These are phyloP conservation scores for Cucumis hystrix DNA, from an alignment of 306 rosid species.

Conservation along the genomic window DNA sequence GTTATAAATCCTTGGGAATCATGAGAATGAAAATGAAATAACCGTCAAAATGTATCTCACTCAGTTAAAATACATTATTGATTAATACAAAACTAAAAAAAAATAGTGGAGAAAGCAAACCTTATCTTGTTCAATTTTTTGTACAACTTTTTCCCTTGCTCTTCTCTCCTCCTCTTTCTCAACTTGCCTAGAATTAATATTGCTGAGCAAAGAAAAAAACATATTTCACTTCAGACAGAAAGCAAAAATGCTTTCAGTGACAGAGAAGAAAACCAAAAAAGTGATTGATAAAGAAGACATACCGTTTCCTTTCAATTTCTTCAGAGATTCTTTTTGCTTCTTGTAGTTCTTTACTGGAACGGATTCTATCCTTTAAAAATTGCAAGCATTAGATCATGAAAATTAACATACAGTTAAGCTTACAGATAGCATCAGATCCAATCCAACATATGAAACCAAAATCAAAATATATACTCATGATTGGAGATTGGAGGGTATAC, in stretches of 20 bases:
- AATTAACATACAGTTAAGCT: not conserved
- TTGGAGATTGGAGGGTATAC: not conserved
- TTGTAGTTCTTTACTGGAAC: constrained; percentile 39
- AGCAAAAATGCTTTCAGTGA: not conserved
- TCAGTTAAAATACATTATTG: not conserved
- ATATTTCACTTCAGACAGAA: not conserved
- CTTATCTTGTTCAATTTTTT: constrained; percentile 75
- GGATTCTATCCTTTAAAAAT: constrained; percentile 53
- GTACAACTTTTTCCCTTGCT: constrained; percentile 43
- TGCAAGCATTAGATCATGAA: constrained; percentile 1
- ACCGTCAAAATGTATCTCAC: not conserved
- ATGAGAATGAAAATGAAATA: not conserved
- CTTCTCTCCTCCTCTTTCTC: constrained; percentile 69
- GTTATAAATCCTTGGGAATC: not conserved
- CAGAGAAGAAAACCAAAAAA: not conserved
- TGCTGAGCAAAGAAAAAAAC: constrained; percentile 20
- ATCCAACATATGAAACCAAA: not conserved
- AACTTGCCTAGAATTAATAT: constrained; percentile 27
- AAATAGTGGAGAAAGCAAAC: constrained; percentile 17
- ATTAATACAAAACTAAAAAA: not conserved
- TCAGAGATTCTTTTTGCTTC: constrained; percentile 42
- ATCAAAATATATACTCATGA: not conserved
- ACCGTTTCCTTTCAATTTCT: constrained; percentile 69
- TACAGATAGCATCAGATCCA: not conserved
- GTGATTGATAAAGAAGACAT: not conserved